Base-by-base conservation (phyloP, 2,329 filamentous ascomycete species). In the Endocalyx cinctus region DNA sequence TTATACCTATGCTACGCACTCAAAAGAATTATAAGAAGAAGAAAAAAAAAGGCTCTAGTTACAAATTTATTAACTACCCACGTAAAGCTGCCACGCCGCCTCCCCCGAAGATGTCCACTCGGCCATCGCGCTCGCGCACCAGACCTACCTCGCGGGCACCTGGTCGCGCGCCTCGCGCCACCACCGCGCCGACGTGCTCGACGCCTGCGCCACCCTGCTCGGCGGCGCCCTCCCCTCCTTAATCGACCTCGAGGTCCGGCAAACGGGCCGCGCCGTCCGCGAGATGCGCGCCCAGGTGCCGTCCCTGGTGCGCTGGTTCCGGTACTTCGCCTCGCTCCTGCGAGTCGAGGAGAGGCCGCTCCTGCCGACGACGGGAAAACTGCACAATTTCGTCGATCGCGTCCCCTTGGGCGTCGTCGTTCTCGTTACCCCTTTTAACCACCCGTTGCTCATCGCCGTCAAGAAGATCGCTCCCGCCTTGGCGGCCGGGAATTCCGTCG, bases 281-380 rank as follows among this genome's bases (percentile, higher is more conserved):
- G 82, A 86, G 54, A 84, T 87, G 79, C 67, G 70, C 30, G 79
- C 81, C 2, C 82, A 86, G 52, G 73, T 82, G 5, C 74, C 77
- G 0, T 77, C 74, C 1, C 64, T 86, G 1, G 70, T 78, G 1
- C 74, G 77, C 27, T 86, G 82, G 82, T 78, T 86, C 58, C 77
- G 74, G 39, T 86, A 86, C 60, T 87, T 82, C 48, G 79, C 80
- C 2, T 68, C 79, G 0, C 52, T 84, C 1, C 67, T 83, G 19
- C 73, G 82, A n/a, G 79, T 75, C 1, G 78, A 84, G 48, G 78
- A 84, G 57, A 71, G 78, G 3, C 60, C 75, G 2, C 74, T 86
- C 0, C 66, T 84, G 2, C 82, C 82, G 0, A 84, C 82, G 3
- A 62, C 61, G 17, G 78, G 78, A 1, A 72, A 73, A 51, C 62